Evolutionary conservation across 2,329 filamentous ascomycete genomes (phyloP).

Genomic region (Cercospora canescens): DNA sequence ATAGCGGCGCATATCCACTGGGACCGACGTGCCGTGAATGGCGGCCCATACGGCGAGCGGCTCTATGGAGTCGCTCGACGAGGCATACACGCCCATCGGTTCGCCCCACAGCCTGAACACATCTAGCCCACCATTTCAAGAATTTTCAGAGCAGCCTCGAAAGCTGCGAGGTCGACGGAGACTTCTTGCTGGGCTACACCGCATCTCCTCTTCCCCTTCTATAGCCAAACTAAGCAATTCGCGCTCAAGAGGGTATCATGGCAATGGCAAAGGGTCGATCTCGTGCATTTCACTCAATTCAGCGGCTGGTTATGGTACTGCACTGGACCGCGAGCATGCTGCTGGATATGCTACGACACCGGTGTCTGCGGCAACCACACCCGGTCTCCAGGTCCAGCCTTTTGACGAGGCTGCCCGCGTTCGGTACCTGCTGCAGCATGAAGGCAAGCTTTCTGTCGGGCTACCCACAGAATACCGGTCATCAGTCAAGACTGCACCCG

Average conservation of each 20-base stretch:
- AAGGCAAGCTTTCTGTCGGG: conserved; percentile 56
- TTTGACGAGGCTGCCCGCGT: conserved; percentile 58
- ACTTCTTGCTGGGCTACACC: conserved; percentile 71
- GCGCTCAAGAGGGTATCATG: conserved; percentile 66
- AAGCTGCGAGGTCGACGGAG: conserved; percentile 70
- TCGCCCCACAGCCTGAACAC: conserved; percentile 31
- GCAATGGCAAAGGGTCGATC: conserved; percentile 61
- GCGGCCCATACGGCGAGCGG: conserved; percentile 20
- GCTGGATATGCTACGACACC: conserved; percentile 58
- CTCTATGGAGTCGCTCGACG: conserved; percentile 21
- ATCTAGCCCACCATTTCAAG: conserved; percentile 26
- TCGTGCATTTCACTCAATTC: conserved; percentile 64
- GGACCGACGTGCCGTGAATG: not conserved
- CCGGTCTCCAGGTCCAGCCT: conserved; percentile 47
- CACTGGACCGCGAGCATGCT: conserved; percentile 58
- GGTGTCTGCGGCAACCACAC: conserved; percentile 51
- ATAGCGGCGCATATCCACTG: not conserved
- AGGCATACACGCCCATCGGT: conserved; percentile 16
- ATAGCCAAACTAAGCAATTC: conserved; percentile 64
- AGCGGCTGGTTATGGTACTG: conserved; percentile 51
- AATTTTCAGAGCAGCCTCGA: conserved; percentile 39
- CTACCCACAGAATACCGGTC: conserved; percentile 65
- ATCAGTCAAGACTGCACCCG: conserved; percentile 37
- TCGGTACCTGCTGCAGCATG: conserved; percentile 51
- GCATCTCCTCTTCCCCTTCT: conserved; percentile 79